Percentiles rank a stretch among this genome's conserved stretches.
Evolutionary conservation across 306 rosid genomes (phyloP).

Genomic region (Ceratonia siliqua): DNA sequence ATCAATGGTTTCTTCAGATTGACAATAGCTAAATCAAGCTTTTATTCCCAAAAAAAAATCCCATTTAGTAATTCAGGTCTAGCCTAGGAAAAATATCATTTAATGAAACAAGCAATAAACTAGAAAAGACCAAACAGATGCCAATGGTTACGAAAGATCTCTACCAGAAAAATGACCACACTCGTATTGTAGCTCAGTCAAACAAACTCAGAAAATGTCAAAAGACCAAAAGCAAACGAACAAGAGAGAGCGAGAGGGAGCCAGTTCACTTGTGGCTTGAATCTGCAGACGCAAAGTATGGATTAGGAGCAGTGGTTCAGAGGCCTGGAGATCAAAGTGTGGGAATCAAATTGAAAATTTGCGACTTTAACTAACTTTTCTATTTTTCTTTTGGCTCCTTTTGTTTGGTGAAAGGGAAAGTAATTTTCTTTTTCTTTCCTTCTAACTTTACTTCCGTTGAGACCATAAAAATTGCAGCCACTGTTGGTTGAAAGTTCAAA

Average conservation of each 20-base stretch:
- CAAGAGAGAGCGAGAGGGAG: constrained; percentile 19
- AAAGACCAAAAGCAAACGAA: constrained; percentile 34
- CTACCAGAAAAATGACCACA: constrained; percentile 44
- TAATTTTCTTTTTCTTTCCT: constrained; percentile 36
- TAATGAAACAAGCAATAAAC: constrained; percentile 23
- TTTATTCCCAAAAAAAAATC: not conserved
- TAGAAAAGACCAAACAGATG: constrained; percentile 30
- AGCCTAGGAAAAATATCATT: constrained; percentile 8
- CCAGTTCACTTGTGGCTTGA: constrained; percentile 41
- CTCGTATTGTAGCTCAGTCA: constrained; percentile 38
- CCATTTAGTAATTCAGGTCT: constrained; percentile 12
- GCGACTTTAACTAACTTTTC: constrained; percentile 36
- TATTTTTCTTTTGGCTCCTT: constrained; percentile 26
- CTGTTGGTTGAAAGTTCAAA: constrained; percentile 29
- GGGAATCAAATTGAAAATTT: constrained; percentile 46
- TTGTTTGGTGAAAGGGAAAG: constrained; percentile 55
- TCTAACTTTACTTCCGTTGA: constrained; percentile 37
- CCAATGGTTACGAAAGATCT: constrained; percentile 37
- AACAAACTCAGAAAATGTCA: constrained; percentile 39
- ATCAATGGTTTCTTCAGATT: not conserved
- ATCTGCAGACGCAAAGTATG: constrained; percentile 40
- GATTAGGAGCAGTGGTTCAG: constrained; percentile 23
- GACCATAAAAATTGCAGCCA: constrained; percentile 42
- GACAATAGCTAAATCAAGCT: constrained; percentile 29
- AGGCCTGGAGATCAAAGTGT: constrained; percentile 34